Percentiles rank a stretch among this genome's conserved stretches.
Conservation (phyloP, 73 alveolate genomes). For the Paramecium pentaurelia region DNA sequence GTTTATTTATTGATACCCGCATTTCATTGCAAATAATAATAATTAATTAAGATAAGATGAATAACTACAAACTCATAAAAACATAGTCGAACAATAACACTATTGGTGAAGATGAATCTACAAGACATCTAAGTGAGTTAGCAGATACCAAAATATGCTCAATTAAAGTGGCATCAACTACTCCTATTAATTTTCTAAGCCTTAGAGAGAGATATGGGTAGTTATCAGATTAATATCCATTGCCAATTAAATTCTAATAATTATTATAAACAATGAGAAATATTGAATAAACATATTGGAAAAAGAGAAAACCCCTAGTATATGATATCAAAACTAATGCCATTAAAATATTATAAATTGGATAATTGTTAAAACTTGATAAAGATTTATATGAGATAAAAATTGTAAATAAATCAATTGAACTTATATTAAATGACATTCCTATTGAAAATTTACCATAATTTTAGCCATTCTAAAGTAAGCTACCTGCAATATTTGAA, state of each 20-base stretch:
- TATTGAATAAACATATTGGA: neutral
- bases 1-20: neutral
- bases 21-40: neutral
- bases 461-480: neutral
- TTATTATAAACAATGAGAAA: neutral
- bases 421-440: neutral
- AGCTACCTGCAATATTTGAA: neutral
- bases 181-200: neutral
- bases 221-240: neutral
- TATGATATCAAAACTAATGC: neutral
- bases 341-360: neutral
- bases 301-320: neutral
- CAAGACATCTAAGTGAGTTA: neutral
- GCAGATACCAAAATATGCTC: neutral
- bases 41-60: neutral
- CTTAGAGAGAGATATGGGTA: constrained; percentile 1
- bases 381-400: constrained; percentile 2
- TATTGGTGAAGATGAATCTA: constrained; percentile 9
- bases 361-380: neutral
- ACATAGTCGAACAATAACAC: neutral
- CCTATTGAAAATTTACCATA: neutral
- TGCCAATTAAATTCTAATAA: neutral
- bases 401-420: neutral
- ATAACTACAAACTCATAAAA: neutral
- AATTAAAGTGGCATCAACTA: neutral